Evolutionary conservation across 2,329 filamentous ascomycete species (phyloP).

Genomic region (Neonectria coccinea): DNA sequence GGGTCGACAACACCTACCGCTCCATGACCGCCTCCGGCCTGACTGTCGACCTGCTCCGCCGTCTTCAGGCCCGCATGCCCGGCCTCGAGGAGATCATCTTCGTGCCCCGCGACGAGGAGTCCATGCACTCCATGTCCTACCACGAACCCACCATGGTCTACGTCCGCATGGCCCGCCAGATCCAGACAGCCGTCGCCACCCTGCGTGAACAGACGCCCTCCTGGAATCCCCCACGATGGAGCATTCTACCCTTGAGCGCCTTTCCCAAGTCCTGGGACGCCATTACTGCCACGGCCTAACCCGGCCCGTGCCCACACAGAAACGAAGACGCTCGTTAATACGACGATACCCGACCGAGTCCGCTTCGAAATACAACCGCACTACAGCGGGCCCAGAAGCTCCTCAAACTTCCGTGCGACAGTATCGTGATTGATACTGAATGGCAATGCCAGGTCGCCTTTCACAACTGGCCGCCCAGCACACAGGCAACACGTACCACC

Average conservation of each 20-base stretch:
- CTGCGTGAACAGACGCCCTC: constrained; percentile 46
- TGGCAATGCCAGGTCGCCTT: constrained; percentile 2
- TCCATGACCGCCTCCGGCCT: constrained; percentile 55
- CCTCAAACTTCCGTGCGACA: neutral
- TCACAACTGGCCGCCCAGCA: neutral
- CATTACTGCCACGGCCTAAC: constrained; percentile 3
- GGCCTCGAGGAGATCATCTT: constrained; percentile 58
- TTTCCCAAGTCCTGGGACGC: constrained; percentile 35
- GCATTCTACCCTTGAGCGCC: constrained; percentile 49
- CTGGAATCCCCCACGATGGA: constrained; percentile 54
- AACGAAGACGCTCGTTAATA: constrained; percentile 1
- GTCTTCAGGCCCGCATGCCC: constrained; percentile 54
- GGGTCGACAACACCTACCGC: constrained; percentile 50
- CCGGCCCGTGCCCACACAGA: too few relatives aligned
- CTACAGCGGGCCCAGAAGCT: too few relatives aligned
- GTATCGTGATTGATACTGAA: neutral
- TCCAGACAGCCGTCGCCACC: constrained; percentile 51
- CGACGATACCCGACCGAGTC: neutral
- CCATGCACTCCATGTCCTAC: constrained; percentile 47
- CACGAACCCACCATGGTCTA: constrained; percentile 48
- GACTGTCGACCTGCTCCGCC: constrained; percentile 55
- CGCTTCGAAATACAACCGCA: neutral
- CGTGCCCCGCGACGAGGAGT: constrained; percentile 55
- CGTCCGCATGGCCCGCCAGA: constrained; percentile 52
- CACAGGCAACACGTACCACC: neutral